Conservation (phyloP, 805 yeast species). For the Candida silvicultrix region DNA sequence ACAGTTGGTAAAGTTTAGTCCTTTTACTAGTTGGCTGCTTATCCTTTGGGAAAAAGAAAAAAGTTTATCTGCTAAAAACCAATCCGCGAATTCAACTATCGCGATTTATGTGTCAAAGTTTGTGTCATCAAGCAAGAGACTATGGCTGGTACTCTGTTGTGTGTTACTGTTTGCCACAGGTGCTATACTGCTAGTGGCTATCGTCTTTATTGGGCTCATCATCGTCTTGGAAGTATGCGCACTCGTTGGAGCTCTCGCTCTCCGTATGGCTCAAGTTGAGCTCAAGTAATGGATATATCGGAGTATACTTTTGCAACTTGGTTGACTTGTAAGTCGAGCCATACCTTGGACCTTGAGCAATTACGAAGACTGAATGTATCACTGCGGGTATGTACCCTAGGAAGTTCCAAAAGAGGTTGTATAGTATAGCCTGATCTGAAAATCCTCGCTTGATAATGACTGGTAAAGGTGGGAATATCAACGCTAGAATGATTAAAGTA, state of each 20-base stretch:
- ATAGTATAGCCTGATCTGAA: background rate
- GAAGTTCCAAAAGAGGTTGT: background rate
- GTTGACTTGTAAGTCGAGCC: background rate
- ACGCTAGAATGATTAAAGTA: background rate
- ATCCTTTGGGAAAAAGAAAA: background rate
- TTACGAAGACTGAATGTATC: background rate
- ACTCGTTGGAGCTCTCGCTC: background rate
- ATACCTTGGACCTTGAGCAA: background rate
- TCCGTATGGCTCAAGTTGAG: background rate
- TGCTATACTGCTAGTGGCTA: too few species aligned
- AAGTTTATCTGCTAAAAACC: background rate
- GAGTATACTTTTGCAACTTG: background rate
- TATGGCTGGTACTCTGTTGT: too few species aligned
- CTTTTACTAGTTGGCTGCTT: background rate
- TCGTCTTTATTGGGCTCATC: background rate
- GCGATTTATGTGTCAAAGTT: background rate
- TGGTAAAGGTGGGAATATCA: background rate
- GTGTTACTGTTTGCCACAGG: too few species aligned
- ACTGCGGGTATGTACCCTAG: background rate
- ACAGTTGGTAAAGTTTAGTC: too few species aligned
- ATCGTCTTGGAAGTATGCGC: background rate
- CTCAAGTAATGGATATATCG: background rate
- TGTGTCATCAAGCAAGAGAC: too few species aligned
- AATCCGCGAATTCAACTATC: background rate
- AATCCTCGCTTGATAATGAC: background rate